Conservation (phyloP, 192 early-diverging fungal genomes). For the Piromyces sp. region DNA sequence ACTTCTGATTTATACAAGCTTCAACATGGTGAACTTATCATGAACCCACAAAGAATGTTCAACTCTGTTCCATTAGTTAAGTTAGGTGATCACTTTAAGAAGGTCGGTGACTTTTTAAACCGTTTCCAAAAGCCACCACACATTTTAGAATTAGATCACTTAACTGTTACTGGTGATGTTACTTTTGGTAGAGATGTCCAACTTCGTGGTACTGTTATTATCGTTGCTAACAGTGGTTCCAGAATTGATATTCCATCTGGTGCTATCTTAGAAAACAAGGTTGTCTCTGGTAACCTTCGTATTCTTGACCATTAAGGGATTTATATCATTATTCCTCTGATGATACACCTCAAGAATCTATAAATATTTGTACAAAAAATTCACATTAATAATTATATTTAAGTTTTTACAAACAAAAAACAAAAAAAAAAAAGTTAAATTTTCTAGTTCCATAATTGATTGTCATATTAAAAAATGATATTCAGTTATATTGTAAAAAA, state of each 20-base stretch:
- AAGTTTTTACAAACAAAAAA: too few species aligned
- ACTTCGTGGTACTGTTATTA: constrained; percentile 88
- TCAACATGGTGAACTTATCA: constrained; percentile 74
- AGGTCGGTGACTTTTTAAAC: constrained; percentile 71
- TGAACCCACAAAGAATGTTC: constrained; percentile 90
- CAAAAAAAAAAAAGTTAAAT: too few species aligned
- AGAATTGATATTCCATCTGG: constrained; percentile 93
- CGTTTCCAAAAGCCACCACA: constrained; percentile 88
- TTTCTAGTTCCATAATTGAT: too few species aligned
- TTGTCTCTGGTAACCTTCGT: constrained; percentile 88
- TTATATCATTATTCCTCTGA: too few species aligned
- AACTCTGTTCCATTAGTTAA: constrained; percentile 85
- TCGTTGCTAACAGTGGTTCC: constrained; percentile 95
- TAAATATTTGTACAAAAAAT: too few species aligned
- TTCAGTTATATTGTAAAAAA: too few species aligned
- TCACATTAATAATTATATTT: too few species aligned
- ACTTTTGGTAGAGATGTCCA: constrained; percentile 86
- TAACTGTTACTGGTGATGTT: constrained; percentile 97
- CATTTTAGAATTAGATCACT: constrained; percentile 91
- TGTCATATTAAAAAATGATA: too few species aligned
- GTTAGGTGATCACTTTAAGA: constrained; percentile 96
- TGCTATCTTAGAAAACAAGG: constrained; percentile 91
- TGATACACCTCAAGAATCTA: too few species aligned
- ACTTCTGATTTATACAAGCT: constrained; percentile 87
- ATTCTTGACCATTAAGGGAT: constrained; percentile 31